A percentile compares a stretch with the other conserved stretches of the same genome.
These are phyloP conservation scores for Puccinia sorghi DNA, from an alignment of 1,284 basidiomycete genomes.

Conservation along the genomic window DNA sequence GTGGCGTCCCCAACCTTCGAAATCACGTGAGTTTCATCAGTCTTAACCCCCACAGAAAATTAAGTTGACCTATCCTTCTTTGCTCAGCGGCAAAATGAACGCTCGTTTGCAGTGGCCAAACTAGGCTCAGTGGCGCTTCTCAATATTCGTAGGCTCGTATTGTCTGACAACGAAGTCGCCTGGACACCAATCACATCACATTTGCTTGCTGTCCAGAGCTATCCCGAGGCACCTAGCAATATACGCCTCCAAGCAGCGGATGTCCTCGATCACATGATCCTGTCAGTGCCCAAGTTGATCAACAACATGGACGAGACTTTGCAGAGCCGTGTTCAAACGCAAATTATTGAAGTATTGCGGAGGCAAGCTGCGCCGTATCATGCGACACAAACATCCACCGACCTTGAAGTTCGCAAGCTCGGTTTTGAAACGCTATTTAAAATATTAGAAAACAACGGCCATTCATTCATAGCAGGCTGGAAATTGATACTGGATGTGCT, in stretches of 20 bases:
- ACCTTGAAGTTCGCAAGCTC: conserved; percentile 75
- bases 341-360: conserved; percentile 77
- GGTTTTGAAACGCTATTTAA: conserved; percentile 84
- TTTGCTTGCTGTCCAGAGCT: conserved; percentile 72
- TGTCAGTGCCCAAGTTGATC: conserved; percentile 66
- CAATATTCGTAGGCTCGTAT: conserved; percentile 82
- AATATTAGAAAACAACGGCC: conserved; percentile 84
- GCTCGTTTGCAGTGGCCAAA: conserved; percentile 77
- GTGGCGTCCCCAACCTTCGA: conserved; percentile 76
- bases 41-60: background rate
- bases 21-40: conserved; percentile 66
- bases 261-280: conserved; percentile 76
- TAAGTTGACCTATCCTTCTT: background rate
- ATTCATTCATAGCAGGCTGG: conserved; percentile 88
- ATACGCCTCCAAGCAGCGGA: conserved; percentile 85
- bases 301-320: conserved; percentile 56
- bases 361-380: conserved; percentile 71
- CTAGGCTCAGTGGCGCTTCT: conserved; percentile 75
- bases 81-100: conserved; percentile 57
- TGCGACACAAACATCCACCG: conserved; percentile 56
- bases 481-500: conserved; percentile 88
- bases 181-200: conserved; percentile 80
- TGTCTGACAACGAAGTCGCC: conserved; percentile 73
- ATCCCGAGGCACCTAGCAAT: conserved; percentile 68
- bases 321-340: conserved; percentile 72